Conservation (phyloP, 2,329 filamentous ascomycete genomes). For the Dactylella cylindrospora region DNA sequence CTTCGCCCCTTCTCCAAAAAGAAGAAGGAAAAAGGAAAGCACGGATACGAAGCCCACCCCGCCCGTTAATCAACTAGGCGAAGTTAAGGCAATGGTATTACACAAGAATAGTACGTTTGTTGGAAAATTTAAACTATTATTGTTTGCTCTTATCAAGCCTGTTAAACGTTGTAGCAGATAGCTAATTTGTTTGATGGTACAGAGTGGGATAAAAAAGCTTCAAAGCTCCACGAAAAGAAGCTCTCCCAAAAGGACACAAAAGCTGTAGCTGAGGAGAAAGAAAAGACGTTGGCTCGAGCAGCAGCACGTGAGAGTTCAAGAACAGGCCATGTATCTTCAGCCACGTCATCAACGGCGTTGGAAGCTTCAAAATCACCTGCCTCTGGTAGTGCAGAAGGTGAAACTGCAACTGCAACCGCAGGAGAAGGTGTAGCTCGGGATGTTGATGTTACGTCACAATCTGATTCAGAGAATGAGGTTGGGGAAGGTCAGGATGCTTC, state of each 20-base stretch:
- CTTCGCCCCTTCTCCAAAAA: not conserved
- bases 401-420: conserved; percentile 38
- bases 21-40: too few relatives aligned
- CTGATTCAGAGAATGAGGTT: conserved; percentile 22
- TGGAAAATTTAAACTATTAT: not conserved
- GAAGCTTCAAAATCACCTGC: conserved; percentile 33
- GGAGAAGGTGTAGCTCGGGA: conserved; percentile 34
- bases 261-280: conserved; percentile 45
- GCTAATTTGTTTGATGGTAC: conserved; percentile 13
- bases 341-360: conserved; percentile 40
- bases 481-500: conserved; percentile 35
- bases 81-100: conserved; percentile 46
- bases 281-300: conserved; percentile 45
- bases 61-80: conserved; percentile 6
- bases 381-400: conserved; percentile 30
- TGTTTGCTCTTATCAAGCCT: conserved; percentile 1
- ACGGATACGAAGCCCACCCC: too few relatives aligned
- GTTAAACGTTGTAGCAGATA: not conserved
- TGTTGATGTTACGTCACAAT: conserved; percentile 39
- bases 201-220: conserved; percentile 49
- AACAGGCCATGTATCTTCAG: conserved; percentile 34
- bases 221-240: conserved; percentile 48
- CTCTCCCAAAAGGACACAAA: conserved; percentile 43
- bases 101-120: conserved; percentile 48
- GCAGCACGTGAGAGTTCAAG: conserved; percentile 24